These are phyloP conservation scores for Pleurotus djamor DNA, from an alignment of 768 basidiomycete species.

Conservation along the genomic window DNA sequence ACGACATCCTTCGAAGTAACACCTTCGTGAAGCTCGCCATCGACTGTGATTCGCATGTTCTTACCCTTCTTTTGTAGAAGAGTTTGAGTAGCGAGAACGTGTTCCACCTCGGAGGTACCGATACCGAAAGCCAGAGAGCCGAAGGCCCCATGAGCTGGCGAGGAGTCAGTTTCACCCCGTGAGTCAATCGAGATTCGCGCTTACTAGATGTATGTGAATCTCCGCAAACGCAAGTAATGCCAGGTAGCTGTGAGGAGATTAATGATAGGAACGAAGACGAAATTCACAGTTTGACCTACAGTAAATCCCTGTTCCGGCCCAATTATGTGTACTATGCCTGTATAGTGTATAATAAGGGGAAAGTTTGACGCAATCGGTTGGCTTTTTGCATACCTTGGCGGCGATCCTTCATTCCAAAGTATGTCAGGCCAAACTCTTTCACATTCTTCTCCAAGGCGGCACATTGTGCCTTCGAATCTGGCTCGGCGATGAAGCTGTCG, in stretches of 20 bases:
- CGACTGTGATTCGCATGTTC: slow-evolving; percentile 91
- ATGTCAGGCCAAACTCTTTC: slow-evolving; percentile 88
- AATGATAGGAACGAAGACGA: background rate
- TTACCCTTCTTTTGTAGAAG: slow-evolving; percentile 84
- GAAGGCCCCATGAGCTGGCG: slow-evolving; percentile 84
- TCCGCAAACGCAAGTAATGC: slow-evolving; percentile 85
- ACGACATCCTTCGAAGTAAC: slow-evolving; percentile 91
- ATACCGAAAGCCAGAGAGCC: slow-evolving; percentile 93
- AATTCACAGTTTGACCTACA: slow-evolving; percentile 28
- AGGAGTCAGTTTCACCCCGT: background rate
- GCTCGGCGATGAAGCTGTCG: slow-evolving; percentile 74
- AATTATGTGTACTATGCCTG: slow-evolving; percentile 86
- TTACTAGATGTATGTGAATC: slow-evolving; percentile 92
- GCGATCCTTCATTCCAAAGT: slow-evolving; percentile 88
- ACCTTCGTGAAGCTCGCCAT: slow-evolving; percentile 78
- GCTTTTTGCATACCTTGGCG: slow-evolving; percentile 62
- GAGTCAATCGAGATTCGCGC: slow-evolving; percentile 18
- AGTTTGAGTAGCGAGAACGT: slow-evolving; percentile 91
- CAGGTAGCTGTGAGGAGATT: slow-evolving; percentile 50
- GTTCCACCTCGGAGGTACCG: slow-evolving; percentile 92
- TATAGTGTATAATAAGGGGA: slow-evolving; percentile 14
- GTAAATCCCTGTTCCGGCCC: slow-evolving; percentile 96
- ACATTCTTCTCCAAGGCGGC: slow-evolving; percentile 85
- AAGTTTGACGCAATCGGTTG: too few relatives aligned
- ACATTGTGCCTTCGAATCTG: slow-evolving; percentile 84